Evolutionary conservation across 164 flowering plant genomes (phyloP).

Genomic region (Aristolochia contorta): DNA sequence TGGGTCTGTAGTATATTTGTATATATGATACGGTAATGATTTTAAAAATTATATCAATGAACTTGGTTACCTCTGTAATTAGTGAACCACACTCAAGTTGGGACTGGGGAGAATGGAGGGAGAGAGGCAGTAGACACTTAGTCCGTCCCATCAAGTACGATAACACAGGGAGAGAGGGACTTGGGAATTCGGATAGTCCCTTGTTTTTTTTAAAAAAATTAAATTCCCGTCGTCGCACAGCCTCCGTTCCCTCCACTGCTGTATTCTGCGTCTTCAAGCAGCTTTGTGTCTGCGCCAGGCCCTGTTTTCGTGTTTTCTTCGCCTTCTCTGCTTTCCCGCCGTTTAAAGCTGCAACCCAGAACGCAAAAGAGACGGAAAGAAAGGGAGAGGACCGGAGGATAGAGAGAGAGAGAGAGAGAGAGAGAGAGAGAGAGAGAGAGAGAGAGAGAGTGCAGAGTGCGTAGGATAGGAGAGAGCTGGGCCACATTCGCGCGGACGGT

Average conservation of each 20-base stretch:
- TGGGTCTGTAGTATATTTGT: too few relatives aligned
- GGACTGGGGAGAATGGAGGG: neutral
- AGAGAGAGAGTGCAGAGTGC: constrained; percentile 23
- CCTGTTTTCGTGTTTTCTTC: constrained; percentile 39
- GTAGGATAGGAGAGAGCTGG: constrained; percentile 14
- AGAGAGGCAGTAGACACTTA: neutral
- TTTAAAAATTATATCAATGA: too few relatives aligned
- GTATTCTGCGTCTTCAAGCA: constrained; percentile 11
- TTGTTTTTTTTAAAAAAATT: neutral
- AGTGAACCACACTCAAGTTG: too few relatives aligned
- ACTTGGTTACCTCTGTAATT: too few relatives aligned
- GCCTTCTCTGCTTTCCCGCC: constrained; percentile 21
- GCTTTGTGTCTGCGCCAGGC: constrained; percentile 4
- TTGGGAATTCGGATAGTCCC: neutral
- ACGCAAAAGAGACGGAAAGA: constrained; percentile 6
- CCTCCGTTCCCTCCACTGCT: too few relatives aligned
- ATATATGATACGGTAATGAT: too few relatives aligned
- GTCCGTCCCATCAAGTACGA: neutral
- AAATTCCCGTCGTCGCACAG: neutral
- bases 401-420: constrained; percentile 3
- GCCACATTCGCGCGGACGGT: constrained; percentile 25
- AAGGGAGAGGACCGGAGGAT: neutral
- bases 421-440: too few relatives aligned
- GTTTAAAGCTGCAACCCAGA: constrained; percentile 57
- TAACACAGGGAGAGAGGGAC: neutral